A percentile compares a stretch with the other conserved stretches of the same genome.
Conservation (phyloP, 1,284 basidiomycete genomes). For the Coniophora puteana region DNA sequence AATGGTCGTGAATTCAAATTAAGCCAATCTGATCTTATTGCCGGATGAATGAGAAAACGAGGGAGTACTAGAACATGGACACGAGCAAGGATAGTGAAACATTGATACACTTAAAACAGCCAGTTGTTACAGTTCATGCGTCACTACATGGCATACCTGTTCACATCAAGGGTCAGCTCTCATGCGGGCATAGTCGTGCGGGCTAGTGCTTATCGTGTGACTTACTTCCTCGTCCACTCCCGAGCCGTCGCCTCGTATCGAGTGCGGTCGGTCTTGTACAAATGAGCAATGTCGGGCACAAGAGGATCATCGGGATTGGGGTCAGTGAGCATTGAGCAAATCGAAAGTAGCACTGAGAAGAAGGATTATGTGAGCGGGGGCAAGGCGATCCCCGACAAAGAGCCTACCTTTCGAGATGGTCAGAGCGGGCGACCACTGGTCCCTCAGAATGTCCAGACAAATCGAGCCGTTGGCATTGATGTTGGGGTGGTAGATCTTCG, state of each 20-base stretch:
- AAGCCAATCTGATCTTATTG: conserved; percentile 19
- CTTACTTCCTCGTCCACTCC: conserved; percentile 97
- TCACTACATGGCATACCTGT: conserved; percentile 57
- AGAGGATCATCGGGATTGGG: conserved; percentile 95
- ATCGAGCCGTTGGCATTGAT: conserved; percentile 99
- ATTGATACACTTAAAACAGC: conserved; percentile 31
- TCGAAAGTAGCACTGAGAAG: conserved; percentile 83
- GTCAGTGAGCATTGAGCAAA: conserved; percentile 96
- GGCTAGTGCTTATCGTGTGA: conserved; percentile 41
- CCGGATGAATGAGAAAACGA: conserved; percentile 13
- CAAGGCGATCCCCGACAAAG: conserved; percentile 7
- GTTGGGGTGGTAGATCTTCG: conserved; percentile 96
- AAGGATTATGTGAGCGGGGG: neutral
- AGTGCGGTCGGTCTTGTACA: conserved; percentile 94
- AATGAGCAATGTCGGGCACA: conserved; percentile 79
- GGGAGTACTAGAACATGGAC: conserved; percentile 31
- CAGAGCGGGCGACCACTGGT: conserved; percentile 97
- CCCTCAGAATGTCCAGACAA: conserved; percentile 95
- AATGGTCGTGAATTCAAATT: conserved; percentile 9
- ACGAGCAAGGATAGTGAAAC: conserved; percentile 26
- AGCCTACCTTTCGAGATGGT: conserved; percentile 94
- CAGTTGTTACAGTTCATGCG: conserved; percentile 26
- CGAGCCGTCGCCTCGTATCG: conserved; percentile 93
- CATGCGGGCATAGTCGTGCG: conserved; percentile 20
- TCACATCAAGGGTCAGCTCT: conserved; percentile 14